Percentiles rank a stretch among this genome's conserved stretches.
phyloP scores from a whole-genome alignment of 192 early-diverging fungal species.

The Geranomyces variabilis region DNA sequence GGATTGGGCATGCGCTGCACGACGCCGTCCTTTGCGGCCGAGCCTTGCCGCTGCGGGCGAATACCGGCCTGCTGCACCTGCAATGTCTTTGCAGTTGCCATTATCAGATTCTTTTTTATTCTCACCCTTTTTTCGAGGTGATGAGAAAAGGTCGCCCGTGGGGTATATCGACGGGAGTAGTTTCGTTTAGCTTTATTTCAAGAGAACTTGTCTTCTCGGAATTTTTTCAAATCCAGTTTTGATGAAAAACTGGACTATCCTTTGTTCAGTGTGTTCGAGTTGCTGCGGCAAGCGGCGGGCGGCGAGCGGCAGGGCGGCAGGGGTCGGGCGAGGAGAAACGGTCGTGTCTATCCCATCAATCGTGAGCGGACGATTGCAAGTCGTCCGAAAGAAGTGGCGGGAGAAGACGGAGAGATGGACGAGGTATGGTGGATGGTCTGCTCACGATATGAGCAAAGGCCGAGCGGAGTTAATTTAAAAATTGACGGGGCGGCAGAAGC shows the following conservation, averaged over 20 bases:
- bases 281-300: not conserved
- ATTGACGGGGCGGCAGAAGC: not conserved
- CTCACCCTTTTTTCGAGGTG: too few species aligned
- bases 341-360: slow-evolving; percentile 8
- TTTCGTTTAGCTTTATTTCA: too few species aligned
- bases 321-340: too few species aligned
- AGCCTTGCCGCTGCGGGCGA: slow-evolving; percentile 21
- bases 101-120: not conserved
- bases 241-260: too few species aligned
- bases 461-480: not conserved
- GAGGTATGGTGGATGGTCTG: not conserved
- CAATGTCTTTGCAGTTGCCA: not conserved
- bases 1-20: slow-evolving; percentile 50
- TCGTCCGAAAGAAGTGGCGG: not conserved
- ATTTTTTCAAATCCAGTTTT: too few species aligned
- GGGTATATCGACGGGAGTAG: too few species aligned
- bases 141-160: too few species aligned
- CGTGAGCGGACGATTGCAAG: not conserved
- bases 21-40: slow-evolving; percentile 23
- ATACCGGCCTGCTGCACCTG: slow-evolving; percentile 24
- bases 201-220: too few species aligned
- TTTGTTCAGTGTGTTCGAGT: not conserved
- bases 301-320: not conserved
- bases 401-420: not conserved
- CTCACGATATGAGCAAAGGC: not conserved